phyloP scores from a whole-genome alignment of 257 asterid genomes.

The Fraxinus cuspidata region DNA sequence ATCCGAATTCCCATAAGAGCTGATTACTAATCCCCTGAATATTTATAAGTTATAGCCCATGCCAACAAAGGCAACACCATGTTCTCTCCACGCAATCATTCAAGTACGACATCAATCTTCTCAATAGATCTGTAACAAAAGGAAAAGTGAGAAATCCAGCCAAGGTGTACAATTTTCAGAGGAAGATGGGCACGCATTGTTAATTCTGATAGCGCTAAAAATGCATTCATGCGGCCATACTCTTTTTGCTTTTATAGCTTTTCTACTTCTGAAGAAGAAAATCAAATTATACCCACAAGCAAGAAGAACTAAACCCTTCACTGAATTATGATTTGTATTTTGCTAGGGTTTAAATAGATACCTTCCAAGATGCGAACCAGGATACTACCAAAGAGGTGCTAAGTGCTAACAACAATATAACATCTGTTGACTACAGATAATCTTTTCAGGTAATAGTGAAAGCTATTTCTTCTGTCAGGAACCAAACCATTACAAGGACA shows the following conservation, averaged over 20 bases:
- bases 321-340: not conserved
- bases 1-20: not conserved
- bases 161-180: not conserved
- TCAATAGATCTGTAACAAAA: not conserved
- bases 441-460: not conserved
- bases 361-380: not conserved
- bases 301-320: not conserved
- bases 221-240: not conserved
- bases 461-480: not conserved
- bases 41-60: not conserved
- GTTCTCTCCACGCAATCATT: not conserved
- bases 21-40: not conserved
- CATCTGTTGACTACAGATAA: not conserved
- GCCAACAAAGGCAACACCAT: not conserved
- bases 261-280: not conserved
- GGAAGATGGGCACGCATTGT: not conserved
- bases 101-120: not conserved
- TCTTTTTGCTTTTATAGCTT: not conserved
- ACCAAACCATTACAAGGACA: not conserved
- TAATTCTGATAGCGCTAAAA: not conserved
- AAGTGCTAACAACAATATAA: not conserved
- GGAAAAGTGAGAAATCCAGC: not conserved
- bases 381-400: too few species aligned
- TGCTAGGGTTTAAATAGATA: not conserved
- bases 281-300: not conserved